A percentile compares a stretch with the other conserved stretches of the same genome.
These are phyloP conservation scores for Blastomyces parvus DNA, from an alignment of 2,329 filamentous ascomycete species.

Conservation along the genomic window DNA sequence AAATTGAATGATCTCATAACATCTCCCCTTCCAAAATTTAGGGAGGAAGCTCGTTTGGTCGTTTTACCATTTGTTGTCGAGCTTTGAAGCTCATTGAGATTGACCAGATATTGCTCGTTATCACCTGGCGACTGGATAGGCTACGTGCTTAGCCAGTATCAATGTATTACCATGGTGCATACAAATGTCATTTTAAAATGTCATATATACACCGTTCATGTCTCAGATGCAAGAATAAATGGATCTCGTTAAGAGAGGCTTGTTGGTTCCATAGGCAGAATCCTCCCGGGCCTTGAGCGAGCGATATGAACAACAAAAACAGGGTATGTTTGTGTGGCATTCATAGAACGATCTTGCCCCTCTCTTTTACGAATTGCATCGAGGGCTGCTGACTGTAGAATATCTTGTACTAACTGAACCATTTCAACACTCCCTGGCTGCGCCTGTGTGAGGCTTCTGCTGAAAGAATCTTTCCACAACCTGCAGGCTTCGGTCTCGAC, in stretches of 20 bases:
- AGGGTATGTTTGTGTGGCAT: slow-evolving; percentile 1
- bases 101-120: no score
- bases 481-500: background rate
- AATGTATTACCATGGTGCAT: no score
- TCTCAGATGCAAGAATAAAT: no score
- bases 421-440: background rate
- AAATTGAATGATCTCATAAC: no score
- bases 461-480: background rate
- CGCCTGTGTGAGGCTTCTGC: background rate
- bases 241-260: background rate
- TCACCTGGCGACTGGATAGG: no score
- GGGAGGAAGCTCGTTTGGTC: no score
- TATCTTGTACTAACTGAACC: background rate
- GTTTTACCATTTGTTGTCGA: no score
- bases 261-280: background rate
- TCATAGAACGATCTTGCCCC: slow-evolving; percentile 1
- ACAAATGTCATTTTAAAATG: no score
- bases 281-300: slow-evolving; percentile 2
- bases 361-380: slow-evolving; percentile 3
- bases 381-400: background rate
- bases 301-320: slow-evolving; percentile 6
- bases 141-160: no score
- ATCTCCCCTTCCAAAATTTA: no score
- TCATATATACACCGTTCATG: no score
- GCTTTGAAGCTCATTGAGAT: no score